phyloP scores from a whole-genome alignment of 2,329 filamentous ascomycete genomes.

The Mycogone perniciosa region DNA sequence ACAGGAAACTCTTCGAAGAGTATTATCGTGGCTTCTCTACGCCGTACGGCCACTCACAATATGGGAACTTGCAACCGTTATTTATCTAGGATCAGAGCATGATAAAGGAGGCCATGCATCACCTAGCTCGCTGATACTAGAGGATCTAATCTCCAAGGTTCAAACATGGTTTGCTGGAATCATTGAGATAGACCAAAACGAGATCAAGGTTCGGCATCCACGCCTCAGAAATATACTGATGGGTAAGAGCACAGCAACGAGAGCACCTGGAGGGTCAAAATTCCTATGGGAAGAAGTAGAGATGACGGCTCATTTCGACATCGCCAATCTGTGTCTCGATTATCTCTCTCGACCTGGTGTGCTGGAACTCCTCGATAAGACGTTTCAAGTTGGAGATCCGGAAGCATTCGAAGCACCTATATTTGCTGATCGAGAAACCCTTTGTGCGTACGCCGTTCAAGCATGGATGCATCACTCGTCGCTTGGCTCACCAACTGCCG shows the following conservation, averaged over 20 bases:
- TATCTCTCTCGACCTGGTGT: slow-evolving; percentile 11
- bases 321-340: slow-evolving; percentile 6
- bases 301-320: slow-evolving; percentile 9
- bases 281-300: slow-evolving; percentile 8
- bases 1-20: slow-evolving; percentile 1
- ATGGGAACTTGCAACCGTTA: slow-evolving; percentile 12
- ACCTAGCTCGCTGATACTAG: slow-evolving; percentile 1
- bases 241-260: not conserved
- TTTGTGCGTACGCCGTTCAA: slow-evolving; percentile 12
- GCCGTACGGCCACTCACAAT: slow-evolving; percentile 12
- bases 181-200: slow-evolving; percentile 11
- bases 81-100: slow-evolving; percentile 2
- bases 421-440: slow-evolving; percentile 5
- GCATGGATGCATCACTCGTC: slow-evolving; percentile 12
- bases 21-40: slow-evolving; percentile 13
- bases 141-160: slow-evolving; percentile 8
- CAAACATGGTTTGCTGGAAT: slow-evolving; percentile 12
- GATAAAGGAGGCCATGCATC: not conserved
- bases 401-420: slow-evolving; percentile 6
- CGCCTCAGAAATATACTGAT: slow-evolving; percentile 9
- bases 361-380: slow-evolving; percentile 4
- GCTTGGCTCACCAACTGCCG: slow-evolving; percentile 1
- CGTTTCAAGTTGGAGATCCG: slow-evolving; percentile 1
- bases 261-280: not conserved
- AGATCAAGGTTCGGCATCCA: slow-evolving; percentile 9